Conservation (phyloP, 352 stramenopile genomes). For the Pseudoperonospora humuli region DNA sequence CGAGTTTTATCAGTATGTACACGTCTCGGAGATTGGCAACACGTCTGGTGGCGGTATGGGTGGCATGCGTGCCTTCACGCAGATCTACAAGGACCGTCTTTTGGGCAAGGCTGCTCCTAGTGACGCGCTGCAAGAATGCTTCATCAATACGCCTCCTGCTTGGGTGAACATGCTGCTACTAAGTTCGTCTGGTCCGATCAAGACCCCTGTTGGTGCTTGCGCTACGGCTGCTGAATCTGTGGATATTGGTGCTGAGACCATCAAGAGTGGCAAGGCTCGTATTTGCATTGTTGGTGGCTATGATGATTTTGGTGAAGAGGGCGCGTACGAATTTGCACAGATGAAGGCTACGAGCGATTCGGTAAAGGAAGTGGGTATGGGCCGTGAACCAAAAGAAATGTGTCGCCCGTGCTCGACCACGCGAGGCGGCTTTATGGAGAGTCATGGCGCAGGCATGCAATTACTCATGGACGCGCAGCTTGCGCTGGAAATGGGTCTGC, state of each 20-base stretch:
- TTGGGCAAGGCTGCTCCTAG: conserved; percentile 66
- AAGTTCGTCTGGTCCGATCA: conserved; percentile 82
- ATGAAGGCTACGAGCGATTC: conserved; percentile 87
- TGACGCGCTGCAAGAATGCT: conserved; percentile 76
- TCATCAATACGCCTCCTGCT: conserved; percentile 85
- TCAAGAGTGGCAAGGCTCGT: conserved; percentile 81
- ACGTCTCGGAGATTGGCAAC: conserved; percentile 85
- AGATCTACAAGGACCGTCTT: conserved; percentile 67
- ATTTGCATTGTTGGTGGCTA: conserved; percentile 81
- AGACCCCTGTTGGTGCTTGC: conserved; percentile 82
- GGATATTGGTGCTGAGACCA: conserved; percentile 84
- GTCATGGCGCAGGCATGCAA: conserved; percentile 82
- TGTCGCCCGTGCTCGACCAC: conserved; percentile 75
- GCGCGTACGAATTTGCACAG: conserved; percentile 81
- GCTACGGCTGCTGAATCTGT: conserved; percentile 83
- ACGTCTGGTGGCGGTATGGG: conserved; percentile 78
- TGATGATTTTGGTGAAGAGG: conserved; percentile 84
- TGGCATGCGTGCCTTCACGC: conserved; percentile 67
- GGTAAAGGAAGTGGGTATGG: conserved; percentile 71
- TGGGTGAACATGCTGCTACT: conserved; percentile 89
- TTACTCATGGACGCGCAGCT: conserved; percentile 84
- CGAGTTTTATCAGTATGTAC: conserved; percentile 89
- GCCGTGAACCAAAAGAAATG: conserved; percentile 74
- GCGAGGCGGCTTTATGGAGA: conserved; percentile 85
- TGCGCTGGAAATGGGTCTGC: conserved; percentile 79